Evolutionary conservation across 1,284 basidiomycete species (phyloP).

Genomic region (Boletellus deceptivus): DNA sequence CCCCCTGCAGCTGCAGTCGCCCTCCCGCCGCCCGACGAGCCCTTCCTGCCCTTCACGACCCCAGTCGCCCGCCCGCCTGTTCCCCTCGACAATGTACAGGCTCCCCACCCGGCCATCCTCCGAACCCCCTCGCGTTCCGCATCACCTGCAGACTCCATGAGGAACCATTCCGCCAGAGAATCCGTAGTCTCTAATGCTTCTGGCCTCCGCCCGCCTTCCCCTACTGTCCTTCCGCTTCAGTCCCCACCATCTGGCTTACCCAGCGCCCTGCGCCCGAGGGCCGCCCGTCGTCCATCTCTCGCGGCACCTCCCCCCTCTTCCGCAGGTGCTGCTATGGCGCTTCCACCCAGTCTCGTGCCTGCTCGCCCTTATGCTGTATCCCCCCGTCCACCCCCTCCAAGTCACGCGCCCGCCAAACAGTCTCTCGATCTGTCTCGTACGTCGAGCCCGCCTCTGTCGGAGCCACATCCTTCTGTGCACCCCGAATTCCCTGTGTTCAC

Average conservation of each 20-base stretch:
- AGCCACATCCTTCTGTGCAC: conserved; percentile 6
- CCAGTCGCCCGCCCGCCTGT: too few species aligned
- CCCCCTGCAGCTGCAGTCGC: not conserved
- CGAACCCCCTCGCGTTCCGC: conserved; percentile 32
- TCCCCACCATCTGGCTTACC: conserved; percentile 23
- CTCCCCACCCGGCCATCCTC: conserved; percentile 6
- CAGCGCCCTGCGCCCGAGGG: conserved; percentile 36
- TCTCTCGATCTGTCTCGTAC: conserved; percentile 25
- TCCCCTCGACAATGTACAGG: conserved; percentile 13
- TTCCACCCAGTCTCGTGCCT: conserved; percentile 25
- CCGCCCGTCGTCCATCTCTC: conserved; percentile 38
- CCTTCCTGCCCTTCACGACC: not conserved
- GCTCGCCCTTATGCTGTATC: conserved; percentile 19
- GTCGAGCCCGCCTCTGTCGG: conserved; percentile 15
- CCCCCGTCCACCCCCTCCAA: conserved; percentile 19
- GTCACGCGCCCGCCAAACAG: conserved; percentile 12
- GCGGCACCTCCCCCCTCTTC: conserved; percentile 27
- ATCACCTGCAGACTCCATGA: conserved; percentile 36
- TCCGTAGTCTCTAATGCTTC: conserved; percentile 21
- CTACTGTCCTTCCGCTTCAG: conserved; percentile 22
- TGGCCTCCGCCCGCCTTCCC: conserved; percentile 26
- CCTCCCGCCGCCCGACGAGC: conserved; percentile 9
- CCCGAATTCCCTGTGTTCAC: conserved; percentile 16
- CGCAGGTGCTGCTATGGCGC: conserved; percentile 10
- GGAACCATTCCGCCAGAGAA: conserved; percentile 21